These are phyloP conservation scores for Simplicillium sp. DNA, from an alignment of 2,329 filamentous ascomycete species.

Conservation along the genomic window DNA sequence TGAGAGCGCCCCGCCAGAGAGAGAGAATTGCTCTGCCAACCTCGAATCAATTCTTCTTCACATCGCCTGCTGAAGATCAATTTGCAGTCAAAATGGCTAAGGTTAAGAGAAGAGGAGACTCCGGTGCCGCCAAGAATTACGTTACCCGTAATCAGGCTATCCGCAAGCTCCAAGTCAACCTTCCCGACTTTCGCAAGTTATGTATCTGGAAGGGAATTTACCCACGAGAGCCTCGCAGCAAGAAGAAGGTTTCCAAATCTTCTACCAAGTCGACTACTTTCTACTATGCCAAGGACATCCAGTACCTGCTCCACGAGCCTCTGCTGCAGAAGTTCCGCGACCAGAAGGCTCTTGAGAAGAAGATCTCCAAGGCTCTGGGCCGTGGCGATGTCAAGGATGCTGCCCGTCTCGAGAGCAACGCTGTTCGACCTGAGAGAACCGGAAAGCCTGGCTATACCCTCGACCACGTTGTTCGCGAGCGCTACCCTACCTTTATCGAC, in stretches of 20 bases:
- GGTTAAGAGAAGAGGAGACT: conserved; percentile 86
- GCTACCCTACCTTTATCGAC: conserved; percentile 94
- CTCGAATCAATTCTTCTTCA: conserved; percentile 5
- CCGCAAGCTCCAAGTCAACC: conserved; percentile 92
- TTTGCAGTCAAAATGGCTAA: conserved; percentile 46
- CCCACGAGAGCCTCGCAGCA: conserved; percentile 90
- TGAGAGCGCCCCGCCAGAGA: conserved; percentile 20
- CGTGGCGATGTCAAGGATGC: conserved; percentile 87
- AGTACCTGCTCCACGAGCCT: conserved; percentile 95
- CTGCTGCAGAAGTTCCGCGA: conserved; percentile 91
- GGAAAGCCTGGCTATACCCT: conserved; percentile 83
- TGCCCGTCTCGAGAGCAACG: conserved; percentile 76
- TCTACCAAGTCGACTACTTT: conserved; percentile 89
- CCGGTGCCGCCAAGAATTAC: conserved; percentile 95
- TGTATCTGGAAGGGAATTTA: conserved; percentile 99
- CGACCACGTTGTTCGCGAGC: conserved; percentile 95
- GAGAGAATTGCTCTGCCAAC: conserved; percentile 7
- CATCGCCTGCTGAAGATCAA: background rate
- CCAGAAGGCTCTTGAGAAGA: conserved; percentile 94
- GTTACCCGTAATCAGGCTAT: conserved; percentile 95
- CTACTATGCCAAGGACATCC: conserved; percentile 87
- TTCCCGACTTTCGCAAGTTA: conserved; percentile 93
- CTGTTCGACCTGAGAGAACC: conserved; percentile 79
- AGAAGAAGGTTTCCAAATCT: conserved; percentile 92
- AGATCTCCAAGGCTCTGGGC: conserved; percentile 87